Base-by-base conservation (phyloP, 2,329 filamentous ascomycete species). In the Cladophialophora carrionii region DNA sequence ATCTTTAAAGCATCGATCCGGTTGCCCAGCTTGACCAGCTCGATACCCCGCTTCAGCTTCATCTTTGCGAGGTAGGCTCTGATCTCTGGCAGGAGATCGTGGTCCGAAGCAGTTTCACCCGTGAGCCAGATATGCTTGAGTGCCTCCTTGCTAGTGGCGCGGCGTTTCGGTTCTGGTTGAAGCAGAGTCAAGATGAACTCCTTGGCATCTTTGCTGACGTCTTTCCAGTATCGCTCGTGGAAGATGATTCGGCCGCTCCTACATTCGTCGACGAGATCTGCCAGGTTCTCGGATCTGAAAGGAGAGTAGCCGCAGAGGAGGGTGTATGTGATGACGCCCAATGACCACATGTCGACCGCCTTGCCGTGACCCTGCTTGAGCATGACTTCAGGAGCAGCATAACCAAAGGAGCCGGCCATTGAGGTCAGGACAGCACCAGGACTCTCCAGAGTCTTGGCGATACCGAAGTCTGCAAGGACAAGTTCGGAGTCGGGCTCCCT, bases 291-390 rank as follows among this genome's bases (percentile, higher is more conserved):
- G 68, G 92, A 95, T 71, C 95, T 89, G 86, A 99, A 99, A 22
- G 95, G 95, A 52, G 94, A 97, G 82, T 99, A 99, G 72, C 95
- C 95, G 76, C 96, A 99, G 58, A 99, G 90, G 31, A 99, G 84
- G 17, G 95, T 99, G 80, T 99, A 99, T 49, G 95, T 98, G 74
- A 99, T 99, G 74, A 99, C 95, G 68, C 95, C 95, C 79, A 99
- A 85, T 2, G 95, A 98, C 95, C 95, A 99, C 91, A 99, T 96
- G 76, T 99, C 95, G 37, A 98, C 95, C 4, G 95, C 92, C 79
- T 98, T 99, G 76, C 95, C 95, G 77, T 99, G 96, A 22, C 95
- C 95, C 75, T 91, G 88, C 83, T 97, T 97, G 70, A 96, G 84
- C 95, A 99, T 99, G 65, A 99, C 93, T 78, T 99, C 95, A 8